These are phyloP conservation scores for Neonectria punicea DNA, from an alignment of 2,329 filamentous ascomycete genomes.

Conservation along the genomic window DNA sequence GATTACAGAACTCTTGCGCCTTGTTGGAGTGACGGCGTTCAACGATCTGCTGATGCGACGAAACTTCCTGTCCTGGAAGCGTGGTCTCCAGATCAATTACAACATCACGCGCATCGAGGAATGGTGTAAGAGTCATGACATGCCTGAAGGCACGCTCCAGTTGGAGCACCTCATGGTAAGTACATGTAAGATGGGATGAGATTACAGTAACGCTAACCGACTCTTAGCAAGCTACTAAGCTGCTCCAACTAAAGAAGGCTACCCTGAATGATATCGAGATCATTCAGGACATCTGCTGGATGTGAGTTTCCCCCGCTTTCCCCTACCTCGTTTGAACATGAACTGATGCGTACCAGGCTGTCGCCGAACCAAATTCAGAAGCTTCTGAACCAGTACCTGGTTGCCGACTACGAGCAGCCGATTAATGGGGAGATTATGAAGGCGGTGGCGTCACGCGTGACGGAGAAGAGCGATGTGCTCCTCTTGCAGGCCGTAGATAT, in stretches of 20 bases:
- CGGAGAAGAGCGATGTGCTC: constrained; percentile 97
- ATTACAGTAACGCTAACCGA: constrained; percentile 41
- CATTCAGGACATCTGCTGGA: constrained; percentile 99
- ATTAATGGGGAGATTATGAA: constrained; percentile 99
- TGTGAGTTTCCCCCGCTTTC: constrained; percentile 70
- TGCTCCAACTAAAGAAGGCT: constrained; percentile 98
- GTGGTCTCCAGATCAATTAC: constrained; percentile 99
- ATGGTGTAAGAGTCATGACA: constrained; percentile 99
- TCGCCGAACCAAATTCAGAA: constrained; percentile 99
- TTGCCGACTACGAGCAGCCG: constrained; percentile 98
- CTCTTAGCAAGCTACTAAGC: constrained; percentile 90
- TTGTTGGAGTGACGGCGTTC: constrained; percentile 97
- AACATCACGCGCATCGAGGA: constrained; percentile 99
- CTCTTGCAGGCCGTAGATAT: constrained; percentile 95
- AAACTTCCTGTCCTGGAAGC: constrained; percentile 99
- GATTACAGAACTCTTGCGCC: constrained; percentile 88
- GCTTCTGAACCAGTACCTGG: constrained; percentile 96
- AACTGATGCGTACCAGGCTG: constrained; percentile 66
- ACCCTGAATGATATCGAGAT: constrained; percentile 99
- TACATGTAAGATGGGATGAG: neutral
- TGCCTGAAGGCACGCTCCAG: constrained; percentile 97
- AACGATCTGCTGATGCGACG: constrained; percentile 97
- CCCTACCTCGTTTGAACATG: neutral
- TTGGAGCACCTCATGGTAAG: constrained; percentile 95
- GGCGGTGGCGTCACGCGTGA: constrained; percentile 94